Percentiles rank a stretch among this genome's conserved stretches.
Conservation (phyloP, 257 asterid species). For the Henckelia pumila region DNA sequence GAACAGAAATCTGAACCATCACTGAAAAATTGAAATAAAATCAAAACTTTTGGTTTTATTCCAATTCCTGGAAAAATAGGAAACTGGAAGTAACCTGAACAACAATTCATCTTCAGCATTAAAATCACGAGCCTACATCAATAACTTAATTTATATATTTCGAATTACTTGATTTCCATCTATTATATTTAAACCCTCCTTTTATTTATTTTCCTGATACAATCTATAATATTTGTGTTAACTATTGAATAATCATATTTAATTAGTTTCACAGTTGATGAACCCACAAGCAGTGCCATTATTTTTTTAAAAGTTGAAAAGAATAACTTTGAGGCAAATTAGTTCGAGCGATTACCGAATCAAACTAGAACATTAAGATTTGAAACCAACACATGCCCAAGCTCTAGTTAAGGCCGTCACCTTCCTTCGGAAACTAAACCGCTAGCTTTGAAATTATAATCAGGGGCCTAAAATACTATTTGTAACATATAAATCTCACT, state of each 20-base stretch:
- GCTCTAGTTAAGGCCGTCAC: neutral
- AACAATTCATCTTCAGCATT: neutral
- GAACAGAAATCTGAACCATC: neutral
- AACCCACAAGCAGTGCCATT: neutral
- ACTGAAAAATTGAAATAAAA: no score
- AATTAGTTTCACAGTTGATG: neutral
- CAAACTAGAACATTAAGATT: neutral
- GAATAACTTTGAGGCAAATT: neutral
- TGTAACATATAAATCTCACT: neutral
- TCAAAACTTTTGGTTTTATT: neutral
- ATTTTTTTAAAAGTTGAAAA: no score
- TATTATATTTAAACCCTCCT: neutral
- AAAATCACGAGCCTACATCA: neutral
- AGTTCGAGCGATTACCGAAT: neutral
- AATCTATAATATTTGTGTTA: neutral
- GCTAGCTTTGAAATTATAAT: no score
- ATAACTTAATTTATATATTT: no score
- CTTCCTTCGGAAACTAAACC: neutral
- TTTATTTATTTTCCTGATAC: neutral
- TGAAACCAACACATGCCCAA: neutral
- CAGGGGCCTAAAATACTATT: no score
- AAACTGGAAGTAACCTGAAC: no score
- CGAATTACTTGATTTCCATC: neutral
- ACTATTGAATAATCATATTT: no score
- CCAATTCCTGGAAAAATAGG: neutral